Conservation (phyloP, 352 stramenopile genomes). For the Blastocystis sp. region DNA sequence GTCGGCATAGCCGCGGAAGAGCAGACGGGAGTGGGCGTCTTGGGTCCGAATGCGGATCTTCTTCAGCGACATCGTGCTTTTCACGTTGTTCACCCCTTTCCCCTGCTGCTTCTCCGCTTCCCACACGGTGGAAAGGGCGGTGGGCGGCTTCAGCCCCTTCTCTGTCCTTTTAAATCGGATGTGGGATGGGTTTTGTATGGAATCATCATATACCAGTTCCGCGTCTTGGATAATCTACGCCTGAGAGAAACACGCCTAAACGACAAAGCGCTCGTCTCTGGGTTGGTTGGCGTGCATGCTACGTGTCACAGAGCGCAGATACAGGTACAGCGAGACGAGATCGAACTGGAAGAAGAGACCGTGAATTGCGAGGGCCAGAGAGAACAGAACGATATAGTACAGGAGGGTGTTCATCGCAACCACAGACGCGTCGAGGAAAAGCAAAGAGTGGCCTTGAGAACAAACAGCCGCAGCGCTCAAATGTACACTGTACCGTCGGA, state of each 20-base stretch:
- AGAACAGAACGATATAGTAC: conserved; percentile 30
- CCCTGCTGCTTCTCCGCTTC: neutral
- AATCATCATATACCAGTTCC: too few species aligned
- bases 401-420: conserved; percentile 1
- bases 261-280: too few species aligned
- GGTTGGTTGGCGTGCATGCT: too few species aligned
- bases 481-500: conserved; percentile 38
- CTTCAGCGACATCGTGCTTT: neutral
- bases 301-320: neutral
- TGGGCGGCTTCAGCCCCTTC: neutral
- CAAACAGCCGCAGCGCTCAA: conserved; percentile 47
- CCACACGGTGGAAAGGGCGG: neutral
- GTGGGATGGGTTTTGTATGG: neutral
- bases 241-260: too few species aligned
- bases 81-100: neutral
- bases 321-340: neutral
- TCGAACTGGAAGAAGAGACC: neutral
- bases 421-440: neutral
- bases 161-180: neutral
- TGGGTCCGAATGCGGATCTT: neutral
- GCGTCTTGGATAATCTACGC: too few species aligned
- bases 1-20: neutral
- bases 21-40: neutral
- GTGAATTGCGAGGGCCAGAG: neutral
- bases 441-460: neutral